phyloP scores from a whole-genome alignment of 202 grass and related monocot genomes.

The Elaeis oleifera region DNA sequence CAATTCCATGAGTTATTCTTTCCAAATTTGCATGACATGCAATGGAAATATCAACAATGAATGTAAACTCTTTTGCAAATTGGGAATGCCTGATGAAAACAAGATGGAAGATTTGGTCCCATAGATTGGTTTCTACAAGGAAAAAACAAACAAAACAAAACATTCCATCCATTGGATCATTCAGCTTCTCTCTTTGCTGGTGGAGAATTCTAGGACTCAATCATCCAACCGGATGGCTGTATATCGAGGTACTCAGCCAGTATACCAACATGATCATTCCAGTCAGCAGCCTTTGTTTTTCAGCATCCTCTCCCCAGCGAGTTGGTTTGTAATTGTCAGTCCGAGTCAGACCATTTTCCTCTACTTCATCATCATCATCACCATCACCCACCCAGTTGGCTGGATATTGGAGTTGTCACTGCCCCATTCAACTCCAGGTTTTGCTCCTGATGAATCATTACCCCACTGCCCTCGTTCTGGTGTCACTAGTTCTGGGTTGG shows the following conservation, averaged over 20 bases:
- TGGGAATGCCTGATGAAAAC: no score
- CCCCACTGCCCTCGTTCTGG: not conserved
- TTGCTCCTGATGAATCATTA: not conserved
- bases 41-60: no score
- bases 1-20: no score
- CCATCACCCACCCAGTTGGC: constrained; percentile 14
- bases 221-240: constrained; percentile 51
- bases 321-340: not conserved
- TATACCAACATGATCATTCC: constrained; percentile 21
- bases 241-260: constrained; percentile 23
- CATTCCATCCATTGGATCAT: no score
- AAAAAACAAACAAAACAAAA: no score
- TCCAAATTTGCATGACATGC: no score
- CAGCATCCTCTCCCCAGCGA: not conserved
- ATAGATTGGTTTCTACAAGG: no score
- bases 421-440: not conserved
- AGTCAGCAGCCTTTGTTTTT: constrained; percentile 11
- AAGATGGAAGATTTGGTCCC: no score
- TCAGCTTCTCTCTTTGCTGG: no score
- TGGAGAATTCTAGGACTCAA: constrained; percentile 8
- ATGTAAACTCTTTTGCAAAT: no score
- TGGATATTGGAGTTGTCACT: not conserved
- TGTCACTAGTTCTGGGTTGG: not conserved
- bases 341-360: no score
- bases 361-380: not conserved